Conservation (phyloP, 2,329 filamentous ascomycete species). For the Herpotrichia juniperi region DNA sequence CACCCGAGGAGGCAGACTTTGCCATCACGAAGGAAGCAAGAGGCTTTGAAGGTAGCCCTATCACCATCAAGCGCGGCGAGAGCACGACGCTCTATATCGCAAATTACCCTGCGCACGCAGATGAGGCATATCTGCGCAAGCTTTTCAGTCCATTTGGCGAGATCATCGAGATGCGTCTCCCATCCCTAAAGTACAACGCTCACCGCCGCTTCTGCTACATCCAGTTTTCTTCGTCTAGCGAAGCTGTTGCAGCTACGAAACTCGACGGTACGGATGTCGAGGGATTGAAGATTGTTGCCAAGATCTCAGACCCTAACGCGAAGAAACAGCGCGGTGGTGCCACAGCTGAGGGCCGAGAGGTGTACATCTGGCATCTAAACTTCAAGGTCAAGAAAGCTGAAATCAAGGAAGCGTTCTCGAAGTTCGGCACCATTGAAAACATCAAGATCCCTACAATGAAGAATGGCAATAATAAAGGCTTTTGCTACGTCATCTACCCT, state of each 20-base stretch:
- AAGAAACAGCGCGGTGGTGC: conserved; percentile 82
- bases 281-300: conserved; percentile 72
- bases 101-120: conserved; percentile 82
- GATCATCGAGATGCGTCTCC: conserved; percentile 84
- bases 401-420: conserved; percentile 71
- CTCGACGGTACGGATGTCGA: conserved; percentile 74
- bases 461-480: conserved; percentile 74
- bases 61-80: conserved; percentile 76
- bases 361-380: conserved; percentile 84
- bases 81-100: conserved; percentile 86
- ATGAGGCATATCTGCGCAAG: conserved; percentile 71
- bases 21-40: conserved; percentile 84
- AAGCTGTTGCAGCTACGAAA: conserved; percentile 62
- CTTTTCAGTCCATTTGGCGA: conserved; percentile 76
- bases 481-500: conserved; percentile 79
- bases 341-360: conserved; percentile 83
- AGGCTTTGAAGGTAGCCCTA: conserved; percentile 72
- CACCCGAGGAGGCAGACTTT: conserved; percentile 77
- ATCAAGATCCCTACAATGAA: conserved; percentile 72
- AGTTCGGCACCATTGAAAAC: conserved; percentile 76
- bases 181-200: conserved; percentile 86
- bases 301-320: conserved; percentile 81
- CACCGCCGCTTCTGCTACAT: conserved; percentile 95
- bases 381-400: conserved; percentile 79
- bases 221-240: conserved; percentile 70